Conservation (phyloP, 352 stramenopile genomes). For the Globisporangium yorkense region DNA sequence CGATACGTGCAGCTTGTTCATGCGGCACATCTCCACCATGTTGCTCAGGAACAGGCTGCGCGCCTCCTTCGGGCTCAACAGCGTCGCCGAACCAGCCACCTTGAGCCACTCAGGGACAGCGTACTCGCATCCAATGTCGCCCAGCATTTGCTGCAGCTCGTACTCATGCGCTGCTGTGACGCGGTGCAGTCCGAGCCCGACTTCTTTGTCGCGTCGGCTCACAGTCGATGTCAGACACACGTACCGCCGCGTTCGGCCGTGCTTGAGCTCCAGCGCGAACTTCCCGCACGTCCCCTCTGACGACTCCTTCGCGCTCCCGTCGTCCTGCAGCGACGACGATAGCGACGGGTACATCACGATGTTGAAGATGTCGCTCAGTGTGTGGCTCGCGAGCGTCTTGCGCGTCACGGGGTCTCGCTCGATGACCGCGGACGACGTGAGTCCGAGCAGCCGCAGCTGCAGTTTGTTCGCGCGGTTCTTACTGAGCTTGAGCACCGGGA, state of each 20-base stretch:
- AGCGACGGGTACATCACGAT: conserved; percentile 83
- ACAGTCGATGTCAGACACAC: conserved; percentile 65
- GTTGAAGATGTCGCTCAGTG: conserved; percentile 82
- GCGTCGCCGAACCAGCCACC: conserved; percentile 61
- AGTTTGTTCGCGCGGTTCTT: conserved; percentile 71
- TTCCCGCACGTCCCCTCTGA: conserved; percentile 67
- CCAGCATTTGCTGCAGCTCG: conserved; percentile 61
- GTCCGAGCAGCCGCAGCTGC: conserved; percentile 63
- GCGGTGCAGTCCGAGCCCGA: conserved; percentile 61
- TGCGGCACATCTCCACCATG: conserved; percentile 84
- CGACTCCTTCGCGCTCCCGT: conserved; percentile 32
- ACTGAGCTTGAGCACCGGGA: conserved; percentile 82
- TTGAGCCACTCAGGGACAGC: conserved; percentile 60
- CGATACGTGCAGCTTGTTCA: conserved; percentile 84
- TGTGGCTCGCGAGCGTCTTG: conserved; percentile 57
- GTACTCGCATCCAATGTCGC: conserved; percentile 63
- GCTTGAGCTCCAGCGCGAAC: conserved; percentile 82
- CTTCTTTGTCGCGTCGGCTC: conserved; percentile 59
- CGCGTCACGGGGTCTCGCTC: conserved; percentile 71
- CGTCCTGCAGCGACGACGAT: conserved; percentile 43
- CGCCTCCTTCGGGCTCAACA: conserved; percentile 73
- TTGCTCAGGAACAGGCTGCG: conserved; percentile 81
- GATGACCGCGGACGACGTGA: conserved; percentile 64
- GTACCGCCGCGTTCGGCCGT: conserved; percentile 70
- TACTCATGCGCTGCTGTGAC: conserved; percentile 51